A percentile compares a stretch with the other conserved stretches of the same genome.
Conservation (phyloP, 2,329 filamentous ascomycete species). For the Exutisphaerella laricina region DNA sequence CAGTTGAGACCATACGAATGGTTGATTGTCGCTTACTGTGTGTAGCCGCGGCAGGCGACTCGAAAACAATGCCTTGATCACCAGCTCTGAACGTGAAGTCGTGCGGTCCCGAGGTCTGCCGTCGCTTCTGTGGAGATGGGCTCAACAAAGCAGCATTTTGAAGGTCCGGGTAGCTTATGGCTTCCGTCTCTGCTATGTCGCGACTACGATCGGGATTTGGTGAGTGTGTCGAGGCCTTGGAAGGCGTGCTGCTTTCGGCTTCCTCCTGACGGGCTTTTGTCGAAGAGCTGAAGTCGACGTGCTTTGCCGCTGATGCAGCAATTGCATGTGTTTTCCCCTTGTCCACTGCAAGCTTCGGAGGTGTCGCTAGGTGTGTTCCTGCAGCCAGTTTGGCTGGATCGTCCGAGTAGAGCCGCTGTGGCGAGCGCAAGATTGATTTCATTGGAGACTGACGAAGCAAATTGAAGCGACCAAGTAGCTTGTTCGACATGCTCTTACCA, state of each 20-base stretch:
- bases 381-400: slow-evolving; percentile 56
- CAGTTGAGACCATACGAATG: slow-evolving; percentile 42
- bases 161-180: slow-evolving; percentile 16
- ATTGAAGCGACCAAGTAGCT: slow-evolving; percentile 40
- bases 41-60: slow-evolving; percentile 29
- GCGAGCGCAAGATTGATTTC: slow-evolving; percentile 58
- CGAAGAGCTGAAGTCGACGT: slow-evolving; percentile 70
- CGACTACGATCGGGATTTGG: slow-evolving; percentile 13
- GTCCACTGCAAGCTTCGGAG: slow-evolving; percentile 37
- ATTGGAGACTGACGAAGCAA: slow-evolving; percentile 50
- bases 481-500: slow-evolving; percentile 30
- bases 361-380: slow-evolving; percentile 51
- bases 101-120: slow-evolving; percentile 34
- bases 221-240: slow-evolving; percentile 28
- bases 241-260: slow-evolving; percentile 19
- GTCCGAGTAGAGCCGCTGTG: slow-evolving; percentile 54
- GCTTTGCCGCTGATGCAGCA: slow-evolving; percentile 57
- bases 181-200: slow-evolving; percentile 6
- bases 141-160: slow-evolving; percentile 23
- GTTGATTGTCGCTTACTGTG: slow-evolving; percentile 33
- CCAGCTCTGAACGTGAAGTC: slow-evolving; percentile 48
- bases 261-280: slow-evolving; percentile 39
- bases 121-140: slow-evolving; percentile 32
- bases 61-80: slow-evolving; percentile 40
- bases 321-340: slow-evolving; percentile 14